Base-by-base conservation (phyloP, 2,329 filamentous ascomycete species). In the Ophiostoma sp. region DNA sequence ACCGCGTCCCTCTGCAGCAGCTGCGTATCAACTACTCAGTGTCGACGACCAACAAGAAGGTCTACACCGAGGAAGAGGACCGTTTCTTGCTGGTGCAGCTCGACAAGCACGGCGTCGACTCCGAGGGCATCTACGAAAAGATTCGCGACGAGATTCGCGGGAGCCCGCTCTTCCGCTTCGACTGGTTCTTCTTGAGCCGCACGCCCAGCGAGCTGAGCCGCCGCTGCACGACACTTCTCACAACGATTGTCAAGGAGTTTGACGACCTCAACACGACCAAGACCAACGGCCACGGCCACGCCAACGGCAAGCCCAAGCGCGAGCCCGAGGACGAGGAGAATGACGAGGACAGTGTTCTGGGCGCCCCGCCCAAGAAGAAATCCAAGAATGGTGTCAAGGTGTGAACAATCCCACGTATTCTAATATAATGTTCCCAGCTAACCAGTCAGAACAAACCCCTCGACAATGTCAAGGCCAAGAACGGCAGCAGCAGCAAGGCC, bases 11-110 rank as follows among this genome's bases (percentile, higher is more conserved):
- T 31, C 87, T 99, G 19, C 96, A 99, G 82, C 96, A 99, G 82
- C 90, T 99, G 79, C 97, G 97, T 86, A 94, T 99, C 85, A 98
- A 97, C 84, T 99, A 99, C 83, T 97, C 95, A 0, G 96, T 99
- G 36, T 97, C 94, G 7, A 99, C 96, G 1, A 99, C 97, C 11
- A 99, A 99, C 88, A 99, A 99, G 86, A 99, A 99, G 85, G 95
- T 99, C 0, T 99, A 99, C 81, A 98, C 95, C 0, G 97, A 99
- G 81, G 96, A 99, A 80, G 96, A 99, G 82, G 96, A 99, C 80
- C 90, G 96, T 3, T 99, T 99, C 83, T 83, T 99, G 70, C 87
- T 99, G 45, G 95, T 99, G 69, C 92, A 98, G 83, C 87, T 99
- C 6, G 94, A 99, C 83, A 93, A 92, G 81, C 92, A 94, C 78